A percentile compares a stretch with the other conserved stretches of the same genome.
These are phyloP conservation scores for Solanum corneliomulleri DNA, from an alignment of 257 asterid genomes.

Conservation along the genomic window DNA sequence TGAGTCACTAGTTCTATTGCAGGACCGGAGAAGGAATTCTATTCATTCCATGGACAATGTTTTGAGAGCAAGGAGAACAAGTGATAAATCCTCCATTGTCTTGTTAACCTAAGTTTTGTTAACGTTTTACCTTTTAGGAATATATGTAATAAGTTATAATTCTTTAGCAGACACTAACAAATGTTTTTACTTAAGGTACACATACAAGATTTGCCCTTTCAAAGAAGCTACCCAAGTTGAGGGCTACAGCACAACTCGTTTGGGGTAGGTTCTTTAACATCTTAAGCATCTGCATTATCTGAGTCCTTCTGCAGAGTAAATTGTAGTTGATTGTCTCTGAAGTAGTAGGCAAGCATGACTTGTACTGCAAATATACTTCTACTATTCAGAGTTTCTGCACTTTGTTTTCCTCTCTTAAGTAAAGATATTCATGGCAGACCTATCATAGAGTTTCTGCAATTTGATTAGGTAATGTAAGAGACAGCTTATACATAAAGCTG, in stretches of 20 bases:
- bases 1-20: constrained; percentile 25
- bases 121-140: not conserved
- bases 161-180: not conserved
- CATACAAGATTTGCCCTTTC: constrained; percentile 82
- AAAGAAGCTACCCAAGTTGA: constrained; percentile 92
- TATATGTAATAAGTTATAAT: constrained; percentile 5
- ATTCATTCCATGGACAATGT: constrained; percentile 87
- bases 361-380: not conserved
- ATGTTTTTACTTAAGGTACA: constrained; percentile 52
- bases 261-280: constrained; percentile 61
- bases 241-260: constrained; percentile 80
- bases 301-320: not conserved
- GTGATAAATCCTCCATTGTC: constrained; percentile 24
- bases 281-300: not conserved
- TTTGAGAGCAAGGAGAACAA: constrained; percentile 89
- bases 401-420: not conserved
- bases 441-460: not conserved
- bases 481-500: not conserved
- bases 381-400: not conserved
- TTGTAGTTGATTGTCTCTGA: not conserved
- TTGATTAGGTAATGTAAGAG: not conserved
- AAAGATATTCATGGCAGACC: not conserved
- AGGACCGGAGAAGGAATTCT: constrained; percentile 92
- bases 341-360: not conserved
- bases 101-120: constrained; percentile 1